Conservation (phyloP, 805 yeast species). For the Cyberlindnera nakhonratchasimensis region DNA sequence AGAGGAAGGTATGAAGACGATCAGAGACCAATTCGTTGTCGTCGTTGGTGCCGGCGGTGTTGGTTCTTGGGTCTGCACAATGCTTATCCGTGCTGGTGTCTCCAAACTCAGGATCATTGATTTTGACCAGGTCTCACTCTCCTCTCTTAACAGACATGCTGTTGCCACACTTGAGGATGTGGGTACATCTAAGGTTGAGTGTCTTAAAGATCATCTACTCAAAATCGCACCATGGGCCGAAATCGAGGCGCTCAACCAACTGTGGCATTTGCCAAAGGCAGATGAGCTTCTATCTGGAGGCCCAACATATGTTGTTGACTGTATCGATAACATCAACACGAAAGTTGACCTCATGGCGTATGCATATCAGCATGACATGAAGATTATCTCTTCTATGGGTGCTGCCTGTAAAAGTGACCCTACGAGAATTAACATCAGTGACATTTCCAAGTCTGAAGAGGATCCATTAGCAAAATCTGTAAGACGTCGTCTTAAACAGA, state of each 20-base stretch:
- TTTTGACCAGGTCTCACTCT: slow-evolving; percentile 92
- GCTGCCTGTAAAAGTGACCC: slow-evolving; percentile 98
- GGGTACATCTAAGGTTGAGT: slow-evolving; percentile 85
- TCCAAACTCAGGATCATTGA: slow-evolving; percentile 77
- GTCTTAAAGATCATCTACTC: slow-evolving; percentile 63
- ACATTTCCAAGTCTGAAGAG: slow-evolving; percentile 85
- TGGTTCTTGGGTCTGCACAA: slow-evolving; percentile 93
- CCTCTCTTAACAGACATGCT: slow-evolving; percentile 91
- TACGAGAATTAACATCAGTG: slow-evolving; percentile 84
- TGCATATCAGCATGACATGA: slow-evolving; percentile 56
- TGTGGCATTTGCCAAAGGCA: slow-evolving; percentile 71
- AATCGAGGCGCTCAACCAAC: slow-evolving; percentile 70
- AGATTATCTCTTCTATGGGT: slow-evolving; percentile 91
- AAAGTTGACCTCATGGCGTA: slow-evolving; percentile 84
- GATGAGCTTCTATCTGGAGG: slow-evolving; percentile 54
- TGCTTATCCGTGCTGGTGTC: slow-evolving; percentile 90
- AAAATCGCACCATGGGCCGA: slow-evolving; percentile 93
- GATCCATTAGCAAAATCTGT: slow-evolving; percentile 90
- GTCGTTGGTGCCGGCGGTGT: slow-evolving; percentile 98
- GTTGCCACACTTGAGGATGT: slow-evolving; percentile 91
- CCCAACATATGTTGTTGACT: slow-evolving; percentile 81
- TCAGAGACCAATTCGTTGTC: slow-evolving; percentile 68
- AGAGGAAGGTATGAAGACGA: slow-evolving; percentile 72
- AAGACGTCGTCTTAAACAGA: slow-evolving; percentile 74
- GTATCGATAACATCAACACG: slow-evolving; percentile 96